A percentile compares a stretch with the other conserved stretches of the same genome.
These are phyloP conservation scores for Alnus rubra DNA, from an alignment of 306 rosid genomes.

Conservation along the genomic window DNA sequence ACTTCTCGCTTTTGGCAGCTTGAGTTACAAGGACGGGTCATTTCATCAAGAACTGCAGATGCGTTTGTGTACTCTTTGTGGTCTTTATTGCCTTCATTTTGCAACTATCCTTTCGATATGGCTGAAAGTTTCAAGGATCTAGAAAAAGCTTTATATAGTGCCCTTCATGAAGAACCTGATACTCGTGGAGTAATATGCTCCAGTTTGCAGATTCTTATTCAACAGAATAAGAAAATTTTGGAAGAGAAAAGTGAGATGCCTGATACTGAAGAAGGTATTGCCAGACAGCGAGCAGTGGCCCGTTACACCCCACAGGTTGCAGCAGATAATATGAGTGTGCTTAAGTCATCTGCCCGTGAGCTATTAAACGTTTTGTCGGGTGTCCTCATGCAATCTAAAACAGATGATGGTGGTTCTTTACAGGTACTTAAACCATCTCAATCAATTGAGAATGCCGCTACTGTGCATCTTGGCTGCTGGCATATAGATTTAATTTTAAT, in stretches of 20 bases:
- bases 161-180: constrained; percentile 56
- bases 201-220: constrained; percentile 80
- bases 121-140: constrained; percentile 65
- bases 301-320: constrained; percentile 58
- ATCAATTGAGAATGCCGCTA: constrained; percentile 11
- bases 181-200: constrained; percentile 77
- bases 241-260: constrained; percentile 44
- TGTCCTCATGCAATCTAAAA: constrained; percentile 53
- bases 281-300: constrained; percentile 40
- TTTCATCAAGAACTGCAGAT: constrained; percentile 72
- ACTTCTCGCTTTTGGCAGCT: constrained; percentile 53
- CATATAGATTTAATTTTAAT: background rate
- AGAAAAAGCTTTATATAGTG: constrained; percentile 27
- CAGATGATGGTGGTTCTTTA: constrained; percentile 89
- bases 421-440: constrained; percentile 56
- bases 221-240: constrained; percentile 66
- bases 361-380: constrained; percentile 54
- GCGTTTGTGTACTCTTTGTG: constrained; percentile 73
- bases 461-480: background rate
- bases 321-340: constrained; percentile 50
- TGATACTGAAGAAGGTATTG: constrained; percentile 31
- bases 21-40: constrained; percentile 61
- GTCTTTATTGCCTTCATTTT: constrained; percentile 42
- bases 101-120: constrained; percentile 84
- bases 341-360: constrained; percentile 52